Conservation (phyloP, 2,329 filamentous ascomycete species). For the Cadophora luteo-olivacea region DNA sequence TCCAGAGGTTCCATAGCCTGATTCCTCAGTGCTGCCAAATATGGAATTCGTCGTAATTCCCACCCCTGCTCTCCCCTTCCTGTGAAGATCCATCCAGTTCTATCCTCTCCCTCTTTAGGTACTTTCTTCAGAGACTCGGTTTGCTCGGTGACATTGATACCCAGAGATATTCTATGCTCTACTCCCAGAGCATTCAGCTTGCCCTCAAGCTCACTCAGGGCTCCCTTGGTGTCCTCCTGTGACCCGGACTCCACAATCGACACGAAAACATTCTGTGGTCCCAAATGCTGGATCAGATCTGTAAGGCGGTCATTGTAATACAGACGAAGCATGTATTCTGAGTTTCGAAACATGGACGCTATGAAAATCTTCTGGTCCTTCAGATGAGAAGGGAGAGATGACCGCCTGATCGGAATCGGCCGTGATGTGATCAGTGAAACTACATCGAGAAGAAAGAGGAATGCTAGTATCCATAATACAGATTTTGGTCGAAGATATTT, state of each 20-base stretch:
- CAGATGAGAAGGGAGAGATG: slow-evolving; percentile 26
- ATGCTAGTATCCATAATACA: slow-evolving; percentile 21
- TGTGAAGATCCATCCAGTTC: slow-evolving; percentile 69
- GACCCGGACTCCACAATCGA: slow-evolving; percentile 73
- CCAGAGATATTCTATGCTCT: slow-evolving; percentile 31
- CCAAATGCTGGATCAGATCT: slow-evolving; percentile 61
- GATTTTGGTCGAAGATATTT: slow-evolving; percentile 22
- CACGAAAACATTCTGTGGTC: slow-evolving; percentile 70
- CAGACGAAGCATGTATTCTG: slow-evolving; percentile 61
- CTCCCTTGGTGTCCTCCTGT: slow-evolving; percentile 71
- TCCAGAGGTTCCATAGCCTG: slow-evolving; percentile 52
- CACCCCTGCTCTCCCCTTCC: slow-evolving; percentile 51
- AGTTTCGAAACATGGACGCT: slow-evolving; percentile 73
- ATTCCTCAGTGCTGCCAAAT: slow-evolving; percentile 70
- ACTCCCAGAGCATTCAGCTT: slow-evolving; percentile 60
- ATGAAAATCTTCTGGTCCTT: slow-evolving; percentile 61
- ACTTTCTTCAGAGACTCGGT: slow-evolving; percentile 24
- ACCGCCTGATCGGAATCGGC: slow-evolving; percentile 20
- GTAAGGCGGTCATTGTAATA: slow-evolving; percentile 69
- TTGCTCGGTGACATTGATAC: slow-evolving; percentile 29
- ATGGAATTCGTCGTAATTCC: slow-evolving; percentile 66
- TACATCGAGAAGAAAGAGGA: slow-evolving; percentile 29
- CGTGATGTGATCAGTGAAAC: slow-evolving; percentile 15
- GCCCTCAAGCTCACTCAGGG: slow-evolving; percentile 61
- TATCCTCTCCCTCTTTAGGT: slow-evolving; percentile 28